Evolutionary conservation across 2,329 filamentous ascomycete genomes (phyloP), one percentile per base, ranked within the genome.

Genomic region (Chaetothyriales sp.): DNA sequence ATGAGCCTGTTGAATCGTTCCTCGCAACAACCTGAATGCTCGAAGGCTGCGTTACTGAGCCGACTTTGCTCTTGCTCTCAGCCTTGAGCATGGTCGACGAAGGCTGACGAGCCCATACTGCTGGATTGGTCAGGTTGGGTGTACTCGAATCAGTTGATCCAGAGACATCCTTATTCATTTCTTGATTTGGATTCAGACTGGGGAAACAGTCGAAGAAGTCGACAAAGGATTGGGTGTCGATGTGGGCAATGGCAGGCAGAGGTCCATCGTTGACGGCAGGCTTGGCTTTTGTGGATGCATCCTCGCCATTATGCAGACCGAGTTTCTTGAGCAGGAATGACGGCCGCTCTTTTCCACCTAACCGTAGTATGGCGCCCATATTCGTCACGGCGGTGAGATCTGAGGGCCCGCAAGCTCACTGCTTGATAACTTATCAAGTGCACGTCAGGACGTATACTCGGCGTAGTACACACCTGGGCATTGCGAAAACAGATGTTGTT

Each of bases 1-100:
- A 57, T 18, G 57, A 59, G 8, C 53, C 51, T 44, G 54, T 56
- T 13, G 57, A 59, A 45, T 57, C 57, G 49, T 57, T 59, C 29
- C 57, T 50, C 45, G 46, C 49, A 25, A 29, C 20, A 9, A 18
- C 44, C 9, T 4, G n/a, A 46, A 3, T 10, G 44, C n/a, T 46
- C 18, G 18, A 20, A 10, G 43, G 18, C 18, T 4, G 43, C 43
- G 20, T 6, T 9, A n/a, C 18, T 45, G 43, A n/a, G 2, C 2
- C 18, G 43, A n/a, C 5, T n/a, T 45, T 19, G 18, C 2, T 10
- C 8, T 10, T 15, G 13, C 10, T 20, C 44, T 20, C 8, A 20
- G 22, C 22, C 10, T 10, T 28, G 44, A 28, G 19, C 44, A 28
- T 20, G 43, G 9, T 19, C 9, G 20, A 18, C 7, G 9, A 45